phyloP scores from a whole-genome alignment of 176 grass and related monocot species.

The Canna indica region DNA sequence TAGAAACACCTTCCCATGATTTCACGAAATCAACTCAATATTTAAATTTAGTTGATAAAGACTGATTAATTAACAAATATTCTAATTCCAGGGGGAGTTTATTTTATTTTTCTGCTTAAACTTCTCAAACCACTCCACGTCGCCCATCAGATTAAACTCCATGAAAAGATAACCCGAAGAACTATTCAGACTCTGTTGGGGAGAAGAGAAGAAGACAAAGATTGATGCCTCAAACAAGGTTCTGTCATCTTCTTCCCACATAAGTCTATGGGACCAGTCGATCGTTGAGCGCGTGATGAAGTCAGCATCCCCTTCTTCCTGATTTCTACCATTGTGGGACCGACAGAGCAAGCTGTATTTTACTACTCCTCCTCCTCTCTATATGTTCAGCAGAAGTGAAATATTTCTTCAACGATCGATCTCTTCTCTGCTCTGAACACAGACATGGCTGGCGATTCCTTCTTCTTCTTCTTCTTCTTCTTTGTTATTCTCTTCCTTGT shows the following conservation, averaged over 20 bases:
- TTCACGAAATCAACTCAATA: no score
- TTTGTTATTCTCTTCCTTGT: conserved; percentile 26
- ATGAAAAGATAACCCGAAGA: no score
- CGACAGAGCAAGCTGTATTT: no score
- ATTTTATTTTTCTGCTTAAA: no score
- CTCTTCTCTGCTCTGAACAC: neutral
- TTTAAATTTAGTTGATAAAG: no score
- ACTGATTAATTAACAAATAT: no score
- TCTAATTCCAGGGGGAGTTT: no score
- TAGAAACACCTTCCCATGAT: no score
- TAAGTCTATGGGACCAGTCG: neutral
- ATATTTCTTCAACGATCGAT: neutral
- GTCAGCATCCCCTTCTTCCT: neutral
- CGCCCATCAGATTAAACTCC: no score
- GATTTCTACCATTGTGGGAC: neutral
- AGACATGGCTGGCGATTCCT: neutral
- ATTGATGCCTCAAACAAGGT: neutral
- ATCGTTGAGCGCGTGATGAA: neutral
- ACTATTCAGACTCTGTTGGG: no score
- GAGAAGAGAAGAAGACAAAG: neutral
- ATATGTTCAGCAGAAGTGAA: neutral
- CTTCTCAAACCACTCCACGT: no score
- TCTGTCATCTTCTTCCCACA: neutral
- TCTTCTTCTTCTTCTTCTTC: conserved; percentile 2
- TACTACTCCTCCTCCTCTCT: neutral